phyloP scores from a whole-genome alignment of 2,329 filamentous ascomycete genomes.

The Penicillium palitans region DNA sequence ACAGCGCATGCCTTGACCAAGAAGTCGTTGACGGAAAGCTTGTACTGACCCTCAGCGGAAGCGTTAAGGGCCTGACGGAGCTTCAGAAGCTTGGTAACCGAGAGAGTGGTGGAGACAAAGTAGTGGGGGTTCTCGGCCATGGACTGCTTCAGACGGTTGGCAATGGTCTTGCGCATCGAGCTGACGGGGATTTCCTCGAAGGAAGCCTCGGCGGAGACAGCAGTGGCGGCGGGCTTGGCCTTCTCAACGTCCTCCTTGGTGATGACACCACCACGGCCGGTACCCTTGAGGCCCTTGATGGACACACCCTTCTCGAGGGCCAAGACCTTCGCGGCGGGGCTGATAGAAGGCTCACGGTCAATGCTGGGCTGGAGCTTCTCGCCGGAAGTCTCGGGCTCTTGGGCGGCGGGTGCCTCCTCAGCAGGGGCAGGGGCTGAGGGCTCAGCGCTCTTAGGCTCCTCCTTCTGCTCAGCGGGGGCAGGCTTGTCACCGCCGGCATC shows the following conservation, averaged over 20 bases:
- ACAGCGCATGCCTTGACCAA: constrained; percentile 92
- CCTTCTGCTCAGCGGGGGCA: constrained; percentile 63
- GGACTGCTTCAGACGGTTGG: constrained; percentile 83
- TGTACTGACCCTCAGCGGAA: constrained; percentile 88
- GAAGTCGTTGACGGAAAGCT: constrained; percentile 99
- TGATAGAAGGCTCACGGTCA: constrained; percentile 75
- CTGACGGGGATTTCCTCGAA: constrained; percentile 83
- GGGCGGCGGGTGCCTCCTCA: constrained; percentile 52
- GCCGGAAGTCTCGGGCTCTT: constrained; percentile 71
- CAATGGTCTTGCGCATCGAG: constrained; percentile 98
- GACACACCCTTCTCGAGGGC: constrained; percentile 82
- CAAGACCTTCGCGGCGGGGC: constrained; percentile 73
- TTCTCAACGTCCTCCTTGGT: constrained; percentile 94
- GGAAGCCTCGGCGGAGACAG: constrained; percentile 59
- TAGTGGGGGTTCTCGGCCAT: constrained; percentile 95
- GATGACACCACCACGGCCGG: constrained; percentile 80
- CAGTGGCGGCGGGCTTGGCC: constrained; percentile 59
- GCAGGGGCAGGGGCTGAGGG: constrained; percentile 60
- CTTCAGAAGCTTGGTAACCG: constrained; percentile 92
- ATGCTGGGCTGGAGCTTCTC: constrained; percentile 80
- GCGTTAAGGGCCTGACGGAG: constrained; percentile 91
- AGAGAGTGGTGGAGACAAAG: constrained; percentile 89
- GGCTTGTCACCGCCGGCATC: constrained; percentile 87
- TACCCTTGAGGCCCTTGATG: constrained; percentile 78
- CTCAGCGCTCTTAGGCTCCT: constrained; percentile 51